Conservation (phyloP, 164 flowering plant genomes). For the Protea cynaroides region DNA sequence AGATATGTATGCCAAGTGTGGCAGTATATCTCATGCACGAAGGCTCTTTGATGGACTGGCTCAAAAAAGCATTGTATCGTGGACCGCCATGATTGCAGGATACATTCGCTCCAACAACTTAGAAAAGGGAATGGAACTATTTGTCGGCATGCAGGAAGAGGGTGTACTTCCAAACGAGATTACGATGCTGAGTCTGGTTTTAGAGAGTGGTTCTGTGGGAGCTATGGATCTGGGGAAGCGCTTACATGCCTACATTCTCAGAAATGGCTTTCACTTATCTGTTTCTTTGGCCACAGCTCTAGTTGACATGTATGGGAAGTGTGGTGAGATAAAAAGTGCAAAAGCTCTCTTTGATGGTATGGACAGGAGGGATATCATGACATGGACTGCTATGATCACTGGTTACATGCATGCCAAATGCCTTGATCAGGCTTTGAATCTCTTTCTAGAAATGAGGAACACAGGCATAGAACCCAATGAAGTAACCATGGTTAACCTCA, state of each 20-base stretch:
- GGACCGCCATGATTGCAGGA: conserved; percentile 56
- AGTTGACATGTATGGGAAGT: conserved; percentile 59
- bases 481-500: conserved; percentile 38
- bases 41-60: conserved; percentile 28
- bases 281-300: conserved; percentile 36
- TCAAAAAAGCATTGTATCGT: conserved; percentile 33
- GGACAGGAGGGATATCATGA: conserved; percentile 32
- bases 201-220: conserved; percentile 41
- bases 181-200: conserved; percentile 43
- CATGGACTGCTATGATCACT: conserved; percentile 41
- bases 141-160: conserved; percentile 34
- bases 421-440: conserved; percentile 30
- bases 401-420: conserved; percentile 33
- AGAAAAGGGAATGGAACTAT: conserved; percentile 32
- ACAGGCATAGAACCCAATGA: conserved; percentile 28
- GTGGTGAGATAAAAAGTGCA: conserved; percentile 31
- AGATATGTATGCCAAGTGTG: conserved; percentile 56
- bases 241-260: conserved; percentile 42
- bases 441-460: conserved; percentile 34
- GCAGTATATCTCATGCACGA: conserved; percentile 26
- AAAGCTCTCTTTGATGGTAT: conserved; percentile 35
- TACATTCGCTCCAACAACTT: conserved; percentile 31
- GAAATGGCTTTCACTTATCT: conserved; percentile 36
- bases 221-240: conserved; percentile 40
- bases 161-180: conserved; percentile 42